These are phyloP conservation scores for Anastatica hierochuntica DNA, from an alignment of 345 rosid species.

Conservation along the genomic window DNA sequence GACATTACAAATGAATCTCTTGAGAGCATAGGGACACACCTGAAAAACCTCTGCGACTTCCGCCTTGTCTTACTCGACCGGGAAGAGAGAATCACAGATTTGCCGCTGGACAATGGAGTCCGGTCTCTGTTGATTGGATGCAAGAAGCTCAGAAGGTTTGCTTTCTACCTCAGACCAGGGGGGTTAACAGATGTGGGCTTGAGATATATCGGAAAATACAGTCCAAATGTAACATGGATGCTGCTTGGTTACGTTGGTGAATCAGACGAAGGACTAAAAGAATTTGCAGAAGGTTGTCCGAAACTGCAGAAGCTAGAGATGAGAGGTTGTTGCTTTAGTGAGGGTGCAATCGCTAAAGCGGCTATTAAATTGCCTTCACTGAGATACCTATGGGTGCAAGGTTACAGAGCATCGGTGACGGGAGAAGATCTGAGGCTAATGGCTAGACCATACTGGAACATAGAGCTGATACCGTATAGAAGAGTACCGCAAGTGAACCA, in stretches of 20 bases:
- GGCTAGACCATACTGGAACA: constrained; percentile 95
- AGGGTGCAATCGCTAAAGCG: constrained; percentile 58
- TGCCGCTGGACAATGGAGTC: constrained; percentile 91
- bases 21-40: constrained; percentile 48
- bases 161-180: constrained; percentile 67
- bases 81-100: constrained; percentile 61
- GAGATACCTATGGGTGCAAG: constrained; percentile 96
- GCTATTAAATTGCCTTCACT: constrained; percentile 53
- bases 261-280: constrained; percentile 63
- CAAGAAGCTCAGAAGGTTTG: constrained; percentile 69
- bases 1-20: constrained; percentile 75
- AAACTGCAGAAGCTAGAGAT: constrained; percentile 83
- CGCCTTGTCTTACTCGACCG: constrained; percentile 81
- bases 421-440: constrained; percentile 58
- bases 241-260: constrained; percentile 77
- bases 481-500: constrained; percentile 20
- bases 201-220: constrained; percentile 60
- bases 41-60: constrained; percentile 70
- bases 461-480: constrained; percentile 71
- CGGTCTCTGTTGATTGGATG: constrained; percentile 74
- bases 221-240: constrained; percentile 87
- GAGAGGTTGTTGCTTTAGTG: constrained; percentile 87
- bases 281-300: constrained; percentile 80
- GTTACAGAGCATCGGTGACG: constrained; percentile 44
- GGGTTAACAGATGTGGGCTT: constrained; percentile 83